phyloP scores from a whole-genome alignment of 1,284 basidiomycete species.

The Mycena sp. region DNA sequence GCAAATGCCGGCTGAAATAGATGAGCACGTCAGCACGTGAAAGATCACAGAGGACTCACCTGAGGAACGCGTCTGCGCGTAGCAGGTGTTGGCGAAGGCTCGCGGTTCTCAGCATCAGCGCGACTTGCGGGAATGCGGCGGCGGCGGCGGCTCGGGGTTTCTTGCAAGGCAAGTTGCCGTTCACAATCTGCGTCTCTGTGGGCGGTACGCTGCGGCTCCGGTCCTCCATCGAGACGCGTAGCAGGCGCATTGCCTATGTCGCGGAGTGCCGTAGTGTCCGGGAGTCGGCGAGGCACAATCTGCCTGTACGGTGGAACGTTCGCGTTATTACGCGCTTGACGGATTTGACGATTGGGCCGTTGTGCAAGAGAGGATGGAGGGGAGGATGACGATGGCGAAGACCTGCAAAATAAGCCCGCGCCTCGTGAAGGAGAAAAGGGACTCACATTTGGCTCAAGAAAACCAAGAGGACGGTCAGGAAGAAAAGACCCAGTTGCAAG shows the following conservation, averaged over 20 bases:
- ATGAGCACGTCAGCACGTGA: not conserved
- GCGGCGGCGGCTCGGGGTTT: conserved; percentile 6
- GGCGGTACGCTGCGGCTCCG: not conserved
- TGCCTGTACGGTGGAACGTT: not conserved
- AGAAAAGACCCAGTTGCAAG: not conserved
- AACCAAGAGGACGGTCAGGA: not conserved
- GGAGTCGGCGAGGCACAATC: not conserved
- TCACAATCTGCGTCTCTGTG: not conserved
- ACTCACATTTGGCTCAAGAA: conserved; percentile 2
- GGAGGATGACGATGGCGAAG: not conserved
- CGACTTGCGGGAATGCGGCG: not conserved
- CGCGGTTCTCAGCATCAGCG: not conserved
- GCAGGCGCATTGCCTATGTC: not conserved
- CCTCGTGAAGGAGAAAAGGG: not conserved
- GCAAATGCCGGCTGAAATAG: not conserved
- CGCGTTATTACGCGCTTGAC: not conserved
- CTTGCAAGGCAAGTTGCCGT: conserved; percentile 6
- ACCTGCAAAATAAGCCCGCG: not conserved
- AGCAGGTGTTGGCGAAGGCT: not conserved
- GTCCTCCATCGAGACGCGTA: not conserved
- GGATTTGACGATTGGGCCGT: not conserved
- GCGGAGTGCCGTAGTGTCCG: not conserved
- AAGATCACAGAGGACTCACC: not conserved
- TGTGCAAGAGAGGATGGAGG: not conserved
- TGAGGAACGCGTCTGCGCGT: not conserved